Percentiles rank a stretch among this genome's conserved stretches.
Evolutionary conservation across 2,329 filamentous ascomycete species (phyloP).

Genomic region (Xylariales sp.): DNA sequence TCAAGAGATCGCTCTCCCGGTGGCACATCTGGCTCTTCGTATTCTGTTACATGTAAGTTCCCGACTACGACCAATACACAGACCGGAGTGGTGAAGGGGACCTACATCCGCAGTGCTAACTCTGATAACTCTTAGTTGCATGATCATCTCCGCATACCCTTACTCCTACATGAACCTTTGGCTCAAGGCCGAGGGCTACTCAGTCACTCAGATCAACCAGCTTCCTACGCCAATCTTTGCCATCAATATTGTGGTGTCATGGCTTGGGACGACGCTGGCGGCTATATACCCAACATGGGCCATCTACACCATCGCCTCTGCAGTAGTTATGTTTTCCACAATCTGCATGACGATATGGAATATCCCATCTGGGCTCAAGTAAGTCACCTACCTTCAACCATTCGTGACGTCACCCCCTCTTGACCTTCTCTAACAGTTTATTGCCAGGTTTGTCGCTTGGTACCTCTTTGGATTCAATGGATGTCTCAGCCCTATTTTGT

Average conservation of each 20-base stretch:
- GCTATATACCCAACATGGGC: conserved; percentile 46
- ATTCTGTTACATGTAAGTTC: conserved; percentile 41
- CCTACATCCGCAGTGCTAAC: too few species aligned
- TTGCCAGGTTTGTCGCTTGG: conserved; percentile 35
- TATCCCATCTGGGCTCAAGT: conserved; percentile 44
- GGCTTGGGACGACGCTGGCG: conserved; percentile 45
- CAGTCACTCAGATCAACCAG: conserved; percentile 42
- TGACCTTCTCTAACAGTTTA: too few species aligned
- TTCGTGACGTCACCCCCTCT: background rate
- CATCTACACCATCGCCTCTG: conserved; percentile 37
- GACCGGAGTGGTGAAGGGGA: too few species aligned
- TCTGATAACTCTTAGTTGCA: conserved; percentile 34
- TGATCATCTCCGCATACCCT: conserved; percentile 41
- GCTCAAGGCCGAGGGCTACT: conserved; percentile 45
- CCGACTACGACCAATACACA: too few species aligned
- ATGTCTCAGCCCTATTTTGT: conserved; percentile 35
- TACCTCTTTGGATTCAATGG: conserved; percentile 33
- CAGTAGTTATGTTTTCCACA: conserved; percentile 35
- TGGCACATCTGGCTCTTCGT: conserved; percentile 50
- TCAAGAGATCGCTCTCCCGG: conserved; percentile 38
- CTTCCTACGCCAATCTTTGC: conserved; percentile 43
- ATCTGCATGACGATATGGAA: conserved; percentile 44
- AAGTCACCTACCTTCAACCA: conserved; percentile 6
- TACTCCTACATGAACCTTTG: conserved; percentile 46
- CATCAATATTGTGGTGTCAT: conserved; percentile 42